Base-by-base conservation (phyloP, 2,329 filamentous ascomycete genomes). In the Aspergillus versicolor region DNA sequence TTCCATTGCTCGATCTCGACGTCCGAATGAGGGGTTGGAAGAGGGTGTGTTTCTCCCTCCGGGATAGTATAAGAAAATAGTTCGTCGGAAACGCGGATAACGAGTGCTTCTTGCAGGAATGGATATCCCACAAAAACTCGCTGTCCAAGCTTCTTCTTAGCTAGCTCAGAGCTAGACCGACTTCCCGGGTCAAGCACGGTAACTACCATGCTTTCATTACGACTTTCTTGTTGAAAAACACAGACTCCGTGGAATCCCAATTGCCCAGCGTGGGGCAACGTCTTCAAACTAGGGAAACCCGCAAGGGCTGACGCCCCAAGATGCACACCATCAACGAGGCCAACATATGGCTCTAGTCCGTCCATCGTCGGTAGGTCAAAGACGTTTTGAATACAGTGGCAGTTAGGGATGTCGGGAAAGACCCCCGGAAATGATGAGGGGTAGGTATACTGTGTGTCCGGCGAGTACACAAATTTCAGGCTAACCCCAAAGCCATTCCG, bases 201-300 rank as follows among this genome's bases (percentile, higher is more conserved):
- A 56, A 97, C 84, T 22, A 97, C 85, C 86, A 97, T 92, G 74
- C 93, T 99, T 74, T 97, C 92, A 69, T 97, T 97, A 49, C 91
- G 88, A 71, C 92, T 97, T 65, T 97, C 94, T 65, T 93, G 87
- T 70, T 96, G 92, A 79, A 99, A 99, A 34, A 99, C 91, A 61
- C 88, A 94, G 60, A 99, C 90, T 2, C 92, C 92, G 64, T 96
- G 90, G 73, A 92, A 96, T 8, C 88, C 90, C 47, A 97, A 80
- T 56, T 86, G 83, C 2, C 91, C 94, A 59, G 86, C 87, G 72
- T 94, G 92, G 0, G 91, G 89, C 41, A 99, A 77, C 2, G 90
- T 94, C 63, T 92, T 90, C 67, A 99, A 77, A 62, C 89, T 94
- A 5, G 94, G 94, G 73, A 99, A 99, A 4, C 94, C 94, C 56